Percentiles rank a stretch among this genome's conserved stretches.
These are phyloP conservation scores for Picea sitchensis DNA, from an alignment of 75 land plant genomes.

Conservation along the genomic window DNA sequence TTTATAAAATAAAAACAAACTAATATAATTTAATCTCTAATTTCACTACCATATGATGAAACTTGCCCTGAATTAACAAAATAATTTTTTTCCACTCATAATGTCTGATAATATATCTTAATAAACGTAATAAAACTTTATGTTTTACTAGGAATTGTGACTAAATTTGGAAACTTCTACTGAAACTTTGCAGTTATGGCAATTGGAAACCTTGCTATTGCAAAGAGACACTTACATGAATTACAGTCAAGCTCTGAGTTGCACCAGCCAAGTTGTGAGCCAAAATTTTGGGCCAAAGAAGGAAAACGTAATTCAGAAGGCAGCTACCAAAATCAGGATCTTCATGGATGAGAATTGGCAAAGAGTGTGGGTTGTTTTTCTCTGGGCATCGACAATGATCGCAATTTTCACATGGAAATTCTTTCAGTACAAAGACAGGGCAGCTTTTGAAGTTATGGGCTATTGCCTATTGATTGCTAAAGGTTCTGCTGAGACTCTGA, in stretches of 20 bases:
- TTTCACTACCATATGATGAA: no score
- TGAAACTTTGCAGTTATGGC: conserved; percentile 61
- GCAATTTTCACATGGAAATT: conserved; percentile 85
- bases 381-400: conserved; percentile 63
- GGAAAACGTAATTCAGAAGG: conserved; percentile 21
- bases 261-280: conserved; percentile 72
- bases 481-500: conserved; percentile 92
- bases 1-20: no score
- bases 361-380: conserved; percentile 66
- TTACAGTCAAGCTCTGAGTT: conserved; percentile 79
- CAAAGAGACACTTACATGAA: conserved; percentile 75
- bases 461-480: conserved; percentile 71
- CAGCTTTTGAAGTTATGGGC: conserved; percentile 51
- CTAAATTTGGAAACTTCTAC: no score
- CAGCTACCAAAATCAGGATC: conserved; percentile 32
- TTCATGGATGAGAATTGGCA: conserved; percentile 83
- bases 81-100: no score
- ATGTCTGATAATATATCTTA: no score
- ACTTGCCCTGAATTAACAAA: no score
- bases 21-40: no score
- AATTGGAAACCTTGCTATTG: conserved; percentile 73
- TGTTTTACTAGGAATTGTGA: no score
- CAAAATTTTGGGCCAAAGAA: conserved; percentile 55
- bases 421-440: conserved; percentile 57
- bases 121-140: no score